A percentile compares a stretch with the other conserved stretches of the same genome.
Conservation (phyloP, 352 stramenopile genomes). For the Globisporangium polare region DNA sequence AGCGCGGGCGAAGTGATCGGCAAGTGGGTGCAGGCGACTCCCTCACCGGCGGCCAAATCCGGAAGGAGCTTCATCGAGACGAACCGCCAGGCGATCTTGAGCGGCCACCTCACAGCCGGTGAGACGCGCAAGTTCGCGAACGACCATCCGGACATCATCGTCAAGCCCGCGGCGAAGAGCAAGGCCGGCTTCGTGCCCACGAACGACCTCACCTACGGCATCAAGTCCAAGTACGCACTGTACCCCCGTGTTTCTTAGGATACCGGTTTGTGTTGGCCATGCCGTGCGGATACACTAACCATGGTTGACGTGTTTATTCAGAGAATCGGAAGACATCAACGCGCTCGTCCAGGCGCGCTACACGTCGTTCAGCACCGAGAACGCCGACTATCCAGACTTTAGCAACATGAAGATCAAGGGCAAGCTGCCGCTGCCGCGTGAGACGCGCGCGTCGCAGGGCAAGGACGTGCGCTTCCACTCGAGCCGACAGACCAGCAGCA, state of each 20-base stretch:
- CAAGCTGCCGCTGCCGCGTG: constrained; percentile 70
- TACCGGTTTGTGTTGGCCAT: background rate
- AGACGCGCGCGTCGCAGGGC: constrained; percentile 60
- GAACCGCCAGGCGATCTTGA: constrained; percentile 61
- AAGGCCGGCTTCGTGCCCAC: constrained; percentile 51
- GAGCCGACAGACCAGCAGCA: constrained; percentile 23
- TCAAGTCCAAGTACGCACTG: constrained; percentile 65
- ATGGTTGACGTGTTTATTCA: constrained; percentile 11
- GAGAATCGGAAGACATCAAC: constrained; percentile 68
- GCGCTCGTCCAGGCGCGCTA: constrained; percentile 63
- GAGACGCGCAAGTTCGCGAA: constrained; percentile 59
- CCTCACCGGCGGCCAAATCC: constrained; percentile 52
- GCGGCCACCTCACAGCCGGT: constrained; percentile 53
- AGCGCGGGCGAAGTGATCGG: constrained; percentile 66
- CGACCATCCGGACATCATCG: constrained; percentile 69
- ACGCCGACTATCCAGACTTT: constrained; percentile 71
- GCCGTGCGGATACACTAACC: background rate
- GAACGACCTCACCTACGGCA: constrained; percentile 60
- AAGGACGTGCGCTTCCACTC: constrained; percentile 62
- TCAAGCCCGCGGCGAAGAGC: constrained; percentile 53
- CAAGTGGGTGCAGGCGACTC: constrained; percentile 67
- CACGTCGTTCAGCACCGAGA: constrained; percentile 66
- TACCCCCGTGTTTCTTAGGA: background rate
- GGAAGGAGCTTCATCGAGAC: constrained; percentile 79
- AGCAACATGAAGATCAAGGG: constrained; percentile 79